Evolutionary conservation across 1,139 yeast species (phyloP), one percentile per base, ranked within the genome.

Genomic region (Geotrichum citri-aurantii): DNA sequence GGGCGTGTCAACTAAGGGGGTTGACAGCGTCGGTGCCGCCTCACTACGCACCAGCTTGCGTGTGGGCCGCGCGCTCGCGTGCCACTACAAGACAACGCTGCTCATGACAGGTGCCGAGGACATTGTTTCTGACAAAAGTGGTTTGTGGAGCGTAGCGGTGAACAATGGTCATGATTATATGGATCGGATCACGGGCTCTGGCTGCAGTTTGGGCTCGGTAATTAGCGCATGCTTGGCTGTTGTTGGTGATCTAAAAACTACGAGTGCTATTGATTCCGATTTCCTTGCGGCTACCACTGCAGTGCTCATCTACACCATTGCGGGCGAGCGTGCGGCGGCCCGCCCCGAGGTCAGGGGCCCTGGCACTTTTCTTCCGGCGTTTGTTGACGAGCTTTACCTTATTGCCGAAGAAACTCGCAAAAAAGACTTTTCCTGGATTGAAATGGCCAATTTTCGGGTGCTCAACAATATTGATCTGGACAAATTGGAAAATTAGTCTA

Each of bases 181-280:
- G 87, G 87, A 88, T 0, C 69, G 75, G 14, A 81, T 91, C n/a
- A 91, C 97, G 0, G 97, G 96, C 0, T 80, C 95, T 1, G 98
- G 97, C 0, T 92, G 97, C 64, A 81, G 93, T 0, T 75, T 90
- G 52, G 96, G 96, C 1, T 84, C 93, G 55, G 80, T 83, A 0
- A 81, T 90, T 58, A 85, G 88, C 0, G 78, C 88, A 0, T 68
- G 84, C 8, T 84, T 84, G 3, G 81, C 84, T 2, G 56, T 48
- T 11, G 50, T 37, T 14, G 68, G 72, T 47, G 64, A 65, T 5
- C 75, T 76, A 0, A 73, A 72, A 40, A 69, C 68, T 1, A 60
- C 56, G n/a, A n/a, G 44, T 6, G 64, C 61, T 8, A 60, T 65
- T 33, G 72, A 73, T 55, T 67, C 79, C 1, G 29, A 48, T 19